phyloP scores from a whole-genome alignment of 805 yeast species.

The Zygotorulaspora florentina region DNA sequence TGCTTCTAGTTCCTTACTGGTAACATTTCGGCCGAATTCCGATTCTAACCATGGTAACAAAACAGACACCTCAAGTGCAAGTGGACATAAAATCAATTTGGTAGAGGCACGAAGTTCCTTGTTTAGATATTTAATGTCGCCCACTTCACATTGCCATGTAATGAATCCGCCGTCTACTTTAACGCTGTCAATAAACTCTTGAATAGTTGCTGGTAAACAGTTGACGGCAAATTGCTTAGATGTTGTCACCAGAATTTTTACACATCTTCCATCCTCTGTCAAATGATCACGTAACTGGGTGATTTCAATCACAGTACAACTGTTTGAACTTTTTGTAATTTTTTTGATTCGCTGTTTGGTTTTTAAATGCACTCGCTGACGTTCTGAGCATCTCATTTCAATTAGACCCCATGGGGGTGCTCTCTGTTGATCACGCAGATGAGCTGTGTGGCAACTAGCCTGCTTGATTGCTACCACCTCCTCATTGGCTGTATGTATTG shows the following conservation, averaged over 20 bases:
- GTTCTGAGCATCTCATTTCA: neutral
- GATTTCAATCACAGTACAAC: neutral
- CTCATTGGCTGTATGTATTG: neutral
- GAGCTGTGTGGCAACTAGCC: neutral
- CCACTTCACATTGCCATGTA: constrained; percentile 7
- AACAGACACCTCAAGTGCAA: constrained; percentile 5
- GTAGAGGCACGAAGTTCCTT: constrained; percentile 5
- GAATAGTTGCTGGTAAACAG: neutral
- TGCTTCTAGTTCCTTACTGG: constrained; percentile 3
- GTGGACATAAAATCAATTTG: constrained; percentile 1
- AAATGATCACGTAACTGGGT: neutral
- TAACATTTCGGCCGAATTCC: neutral
- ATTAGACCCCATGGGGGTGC: neutral
- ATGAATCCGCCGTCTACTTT: constrained; percentile 1
- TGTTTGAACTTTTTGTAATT: neutral
- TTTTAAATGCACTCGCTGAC: no score
- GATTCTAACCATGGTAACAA: constrained; percentile 7
- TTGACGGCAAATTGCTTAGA: neutral
- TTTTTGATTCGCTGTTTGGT: neutral
- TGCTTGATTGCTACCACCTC: neutral
- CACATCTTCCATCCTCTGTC: constrained; percentile 2
- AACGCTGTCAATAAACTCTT: neutral
- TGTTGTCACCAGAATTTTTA: neutral
- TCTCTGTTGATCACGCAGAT: neutral
- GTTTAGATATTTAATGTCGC: constrained; percentile 3